These are phyloP conservation scores for Astragalus membranaceus DNA, from an alignment of 306 rosid genomes.

Conservation along the genomic window DNA sequence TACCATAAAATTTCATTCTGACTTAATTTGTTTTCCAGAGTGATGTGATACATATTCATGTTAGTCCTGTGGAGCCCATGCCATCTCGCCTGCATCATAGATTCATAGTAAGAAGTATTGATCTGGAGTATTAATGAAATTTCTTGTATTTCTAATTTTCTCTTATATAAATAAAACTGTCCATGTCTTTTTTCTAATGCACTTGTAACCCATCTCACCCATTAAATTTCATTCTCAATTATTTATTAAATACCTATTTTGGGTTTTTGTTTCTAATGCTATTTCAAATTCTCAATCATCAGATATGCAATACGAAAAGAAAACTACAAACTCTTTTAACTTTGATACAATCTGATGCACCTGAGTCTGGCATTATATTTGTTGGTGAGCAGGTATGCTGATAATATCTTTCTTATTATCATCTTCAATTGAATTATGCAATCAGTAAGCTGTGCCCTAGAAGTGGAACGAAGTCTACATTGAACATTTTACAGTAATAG, in stretches of 20 bases:
- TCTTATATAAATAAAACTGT: not conserved
- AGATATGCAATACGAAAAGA: conserved; percentile 49
- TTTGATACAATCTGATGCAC: conserved; percentile 59
- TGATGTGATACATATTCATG: conserved; percentile 77
- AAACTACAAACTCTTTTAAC: conserved; percentile 60
- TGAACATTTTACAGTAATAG: not conserved
- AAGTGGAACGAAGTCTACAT: not conserved
- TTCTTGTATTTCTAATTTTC: not conserved
- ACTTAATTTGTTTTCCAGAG: conserved; percentile 44
- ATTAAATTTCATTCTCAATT: not conserved
- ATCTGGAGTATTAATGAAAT: not conserved
- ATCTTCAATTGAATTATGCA: conserved; percentile 7
- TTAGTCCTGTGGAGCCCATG: conserved; percentile 76
- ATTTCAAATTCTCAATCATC: conserved; percentile 23
- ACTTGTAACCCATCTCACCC: not conserved
- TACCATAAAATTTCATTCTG: conserved; percentile 1
- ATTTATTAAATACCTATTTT: conserved; percentile 12
- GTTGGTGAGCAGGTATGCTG: conserved; percentile 67
- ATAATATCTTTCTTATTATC: conserved; percentile 26
- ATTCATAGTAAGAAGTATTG: conserved; percentile 55
- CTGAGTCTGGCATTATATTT: conserved; percentile 71
- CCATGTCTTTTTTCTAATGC: not conserved
- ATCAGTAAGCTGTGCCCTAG: not conserved
- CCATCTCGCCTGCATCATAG: conserved; percentile 70
- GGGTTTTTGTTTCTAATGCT: conserved; percentile 18